A percentile compares a stretch with the other conserved stretches of the same genome.
phyloP scores from a whole-genome alignment of 768 basidiomycete species.

The Leccinum truebloodii region DNA sequence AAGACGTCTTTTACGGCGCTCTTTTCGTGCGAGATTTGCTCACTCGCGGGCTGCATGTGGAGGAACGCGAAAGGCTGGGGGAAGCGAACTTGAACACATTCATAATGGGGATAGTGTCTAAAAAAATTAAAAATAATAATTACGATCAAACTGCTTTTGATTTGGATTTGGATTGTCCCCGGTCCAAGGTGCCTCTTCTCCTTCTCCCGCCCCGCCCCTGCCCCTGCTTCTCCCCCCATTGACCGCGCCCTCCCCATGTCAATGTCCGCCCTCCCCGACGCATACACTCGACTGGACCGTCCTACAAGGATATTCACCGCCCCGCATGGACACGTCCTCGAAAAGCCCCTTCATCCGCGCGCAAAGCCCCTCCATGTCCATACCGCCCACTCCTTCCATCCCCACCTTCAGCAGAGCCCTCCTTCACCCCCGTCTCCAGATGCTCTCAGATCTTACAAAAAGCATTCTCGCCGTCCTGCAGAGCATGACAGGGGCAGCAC shows the following conservation, averaged over 20 bases:
- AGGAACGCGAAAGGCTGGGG: background rate
- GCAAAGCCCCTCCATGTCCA: constrained; percentile 20
- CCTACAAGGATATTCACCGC: constrained; percentile 56
- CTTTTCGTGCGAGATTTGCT: background rate
- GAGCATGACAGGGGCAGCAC: constrained; percentile 29
- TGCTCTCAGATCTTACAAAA: constrained; percentile 17
- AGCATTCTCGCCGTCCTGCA: constrained; percentile 24
- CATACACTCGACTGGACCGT: constrained; percentile 30
- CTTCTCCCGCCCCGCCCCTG: background rate
- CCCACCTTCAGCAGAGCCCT: constrained; percentile 40
- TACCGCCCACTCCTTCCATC: constrained; percentile 47
- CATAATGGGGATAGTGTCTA: no score
- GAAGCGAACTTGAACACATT: background rate
- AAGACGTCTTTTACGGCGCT: constrained; percentile 35
- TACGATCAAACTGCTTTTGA: background rate
- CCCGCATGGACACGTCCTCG: constrained; percentile 54
- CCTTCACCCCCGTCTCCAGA: constrained; percentile 31
- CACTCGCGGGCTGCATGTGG: background rate
- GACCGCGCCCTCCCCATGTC: constrained; percentile 17
- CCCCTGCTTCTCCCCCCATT: background rate
- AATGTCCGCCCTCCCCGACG: constrained; percentile 18
- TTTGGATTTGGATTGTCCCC: background rate
- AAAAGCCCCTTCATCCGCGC: constrained; percentile 22
- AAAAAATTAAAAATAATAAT: background rate
- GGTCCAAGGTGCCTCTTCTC: background rate